Conservation (phyloP, 495 filamentous ascomycete genomes). For the Podospora bellae-mahoneyi region DNA sequence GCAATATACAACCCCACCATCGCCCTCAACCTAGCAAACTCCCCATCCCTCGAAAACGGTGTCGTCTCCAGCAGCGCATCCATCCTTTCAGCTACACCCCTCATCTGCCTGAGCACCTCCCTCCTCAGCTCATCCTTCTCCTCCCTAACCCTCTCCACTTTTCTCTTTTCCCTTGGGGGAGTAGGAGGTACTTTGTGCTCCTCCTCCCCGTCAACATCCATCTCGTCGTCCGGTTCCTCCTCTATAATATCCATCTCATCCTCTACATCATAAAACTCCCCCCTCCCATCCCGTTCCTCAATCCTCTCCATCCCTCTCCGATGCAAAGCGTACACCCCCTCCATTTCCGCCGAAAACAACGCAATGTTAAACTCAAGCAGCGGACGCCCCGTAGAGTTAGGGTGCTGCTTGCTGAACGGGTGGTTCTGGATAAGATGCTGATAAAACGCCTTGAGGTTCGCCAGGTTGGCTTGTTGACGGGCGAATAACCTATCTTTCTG, state of each 20-base stretch:
- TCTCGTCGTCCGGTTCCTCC: conserved; percentile 11
- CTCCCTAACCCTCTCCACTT: conserved; percentile 9
- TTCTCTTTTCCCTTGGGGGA: background rate
- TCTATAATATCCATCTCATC: conserved; percentile 16
- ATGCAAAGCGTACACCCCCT: conserved; percentile 34
- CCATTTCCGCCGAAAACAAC: conserved; percentile 42
- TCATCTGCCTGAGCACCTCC: conserved; percentile 29
- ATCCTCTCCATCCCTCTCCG: conserved; percentile 17
- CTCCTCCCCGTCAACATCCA: background rate
- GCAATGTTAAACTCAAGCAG: conserved; percentile 43
- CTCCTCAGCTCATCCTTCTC: conserved; percentile 30
- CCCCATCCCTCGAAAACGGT: conserved; percentile 58
- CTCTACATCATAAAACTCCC: conserved; percentile 2
- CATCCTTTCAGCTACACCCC: conserved; percentile 58
- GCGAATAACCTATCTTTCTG: background rate
- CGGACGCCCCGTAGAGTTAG: conserved; percentile 21
- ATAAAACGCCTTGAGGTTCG: conserved; percentile 32
- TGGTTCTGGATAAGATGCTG: conserved; percentile 38
- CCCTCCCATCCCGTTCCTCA: conserved; percentile 10
- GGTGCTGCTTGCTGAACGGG: conserved; percentile 35
- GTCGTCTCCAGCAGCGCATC: conserved; percentile 59
- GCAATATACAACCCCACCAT: conserved; percentile 67
- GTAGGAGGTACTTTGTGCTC: background rate
- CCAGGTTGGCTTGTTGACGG: conserved; percentile 22
- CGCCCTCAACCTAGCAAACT: conserved; percentile 59